phyloP scores from a whole-genome alignment of 73 alveolate genomes.

The Stentor roeselii region DNA sequence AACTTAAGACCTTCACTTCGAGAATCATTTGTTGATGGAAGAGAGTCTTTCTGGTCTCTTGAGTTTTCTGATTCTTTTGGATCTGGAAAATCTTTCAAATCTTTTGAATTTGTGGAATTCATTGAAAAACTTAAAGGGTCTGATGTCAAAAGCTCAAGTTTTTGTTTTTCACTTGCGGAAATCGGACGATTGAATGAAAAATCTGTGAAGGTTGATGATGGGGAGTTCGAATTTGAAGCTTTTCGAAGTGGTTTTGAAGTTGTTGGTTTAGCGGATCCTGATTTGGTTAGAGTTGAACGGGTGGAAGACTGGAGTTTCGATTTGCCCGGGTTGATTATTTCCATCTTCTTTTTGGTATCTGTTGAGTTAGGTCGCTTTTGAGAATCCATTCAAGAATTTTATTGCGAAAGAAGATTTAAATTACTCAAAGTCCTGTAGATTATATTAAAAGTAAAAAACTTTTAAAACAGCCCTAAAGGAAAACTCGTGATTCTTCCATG shows the following conservation, averaged over 20 bases:
- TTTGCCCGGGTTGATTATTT: background rate
- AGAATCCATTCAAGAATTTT: too few relatives aligned
- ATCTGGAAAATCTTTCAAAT: too few relatives aligned
- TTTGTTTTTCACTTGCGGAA: background rate
- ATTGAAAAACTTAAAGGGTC: background rate
- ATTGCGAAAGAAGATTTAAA: too few relatives aligned
- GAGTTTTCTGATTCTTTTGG: too few relatives aligned
- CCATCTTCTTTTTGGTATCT: background rate
- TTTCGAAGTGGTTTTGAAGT: background rate
- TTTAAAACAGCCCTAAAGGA: too few relatives aligned
- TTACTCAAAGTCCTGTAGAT: too few relatives aligned
- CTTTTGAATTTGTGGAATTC: too few relatives aligned
- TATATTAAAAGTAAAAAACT: too few relatives aligned
- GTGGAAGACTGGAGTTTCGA: background rate
- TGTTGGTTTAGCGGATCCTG: background rate
- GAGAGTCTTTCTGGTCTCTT: too few relatives aligned
- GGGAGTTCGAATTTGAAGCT: background rate
- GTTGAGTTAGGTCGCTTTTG: background rate
- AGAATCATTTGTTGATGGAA: background rate
- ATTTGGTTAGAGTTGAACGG: background rate
- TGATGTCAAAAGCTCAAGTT: background rate
- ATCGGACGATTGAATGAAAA: background rate
- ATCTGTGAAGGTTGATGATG: background rate
- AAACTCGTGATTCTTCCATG: too few relatives aligned
- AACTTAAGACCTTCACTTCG: background rate